These are phyloP conservation scores for Biscogniauxia sp. DNA, from an alignment of 2,329 filamentous ascomycete species.

Conservation along the genomic window DNA sequence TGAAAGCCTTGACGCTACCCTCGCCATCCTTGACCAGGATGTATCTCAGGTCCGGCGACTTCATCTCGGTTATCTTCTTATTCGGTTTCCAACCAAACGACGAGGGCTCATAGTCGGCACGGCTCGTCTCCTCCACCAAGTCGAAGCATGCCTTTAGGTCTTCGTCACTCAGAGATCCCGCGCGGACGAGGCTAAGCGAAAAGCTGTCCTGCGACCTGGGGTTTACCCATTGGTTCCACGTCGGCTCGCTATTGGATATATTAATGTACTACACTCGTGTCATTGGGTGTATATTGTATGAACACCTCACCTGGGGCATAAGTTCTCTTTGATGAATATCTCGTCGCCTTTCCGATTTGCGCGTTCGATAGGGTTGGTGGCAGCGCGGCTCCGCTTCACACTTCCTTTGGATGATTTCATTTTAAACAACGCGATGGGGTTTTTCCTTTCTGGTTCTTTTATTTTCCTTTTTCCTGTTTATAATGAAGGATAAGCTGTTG, in stretches of 20 bases:
- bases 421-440: neutral
- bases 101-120: constrained; percentile 61
- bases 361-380: constrained; percentile 41
- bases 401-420: constrained; percentile 21
- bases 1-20: constrained; percentile 49
- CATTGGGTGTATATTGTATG: neutral
- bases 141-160: constrained; percentile 54
- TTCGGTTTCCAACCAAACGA: constrained; percentile 60
- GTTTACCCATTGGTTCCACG: constrained; percentile 48
- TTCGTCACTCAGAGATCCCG: constrained; percentile 37
- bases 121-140: constrained; percentile 63
- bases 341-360: constrained; percentile 48
- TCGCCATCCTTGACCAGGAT: constrained; percentile 52
- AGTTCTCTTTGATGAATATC: constrained; percentile 47
- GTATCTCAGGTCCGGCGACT: constrained; percentile 64
- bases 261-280: neutral
- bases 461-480: too few relatives aligned
- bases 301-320: constrained; percentile 44
- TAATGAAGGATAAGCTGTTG: too few relatives aligned
- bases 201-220: constrained; percentile 43
- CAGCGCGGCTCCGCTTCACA: constrained; percentile 29
- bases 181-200: constrained; percentile 41
- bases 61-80: constrained; percentile 67
- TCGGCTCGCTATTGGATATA: constrained; percentile 12
- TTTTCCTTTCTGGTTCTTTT: neutral